A percentile compares a stretch with the other conserved stretches of the same genome.
These are phyloP conservation scores for Calocera viscosa DNA, from an alignment of 768 basidiomycete genomes.

Conservation along the genomic window DNA sequence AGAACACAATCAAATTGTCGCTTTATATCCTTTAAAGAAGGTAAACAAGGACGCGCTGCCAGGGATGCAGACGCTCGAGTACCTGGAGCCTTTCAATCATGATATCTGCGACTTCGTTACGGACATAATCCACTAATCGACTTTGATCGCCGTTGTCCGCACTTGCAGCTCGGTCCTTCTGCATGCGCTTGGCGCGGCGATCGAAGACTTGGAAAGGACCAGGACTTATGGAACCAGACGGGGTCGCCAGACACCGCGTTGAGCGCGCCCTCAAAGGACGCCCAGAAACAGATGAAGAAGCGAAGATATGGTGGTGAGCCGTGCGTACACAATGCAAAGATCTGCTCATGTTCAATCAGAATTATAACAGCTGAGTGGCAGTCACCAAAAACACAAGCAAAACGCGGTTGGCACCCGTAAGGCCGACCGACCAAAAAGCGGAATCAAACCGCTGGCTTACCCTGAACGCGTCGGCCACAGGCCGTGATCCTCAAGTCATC, in stretches of 20 bases:
- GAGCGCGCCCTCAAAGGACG: slow-evolving; percentile 34
- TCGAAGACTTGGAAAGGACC: slow-evolving; percentile 77
- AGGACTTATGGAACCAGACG: slow-evolving; percentile 34
- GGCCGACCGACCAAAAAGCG: too few relatives aligned
- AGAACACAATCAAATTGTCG: slow-evolving; percentile 64
- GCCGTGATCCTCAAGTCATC: too few relatives aligned
- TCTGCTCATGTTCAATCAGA: not conserved
- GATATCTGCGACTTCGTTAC: slow-evolving; percentile 78
- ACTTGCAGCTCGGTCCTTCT: slow-evolving; percentile 61
- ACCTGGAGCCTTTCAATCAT: slow-evolving; percentile 86
- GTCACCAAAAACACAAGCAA: not conserved
- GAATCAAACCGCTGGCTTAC: too few relatives aligned
- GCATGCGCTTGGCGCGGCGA: slow-evolving; percentile 57
- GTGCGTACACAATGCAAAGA: not conserved
- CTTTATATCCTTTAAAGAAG: slow-evolving; percentile 65
- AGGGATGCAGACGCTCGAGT: slow-evolving; percentile 15
- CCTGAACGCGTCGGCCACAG: too few relatives aligned
- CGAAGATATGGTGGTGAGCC: not conserved
- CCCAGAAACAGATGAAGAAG: not conserved
- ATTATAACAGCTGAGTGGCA: not conserved
- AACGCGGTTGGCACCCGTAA: too few relatives aligned
- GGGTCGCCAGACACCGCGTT: slow-evolving; percentile 26
- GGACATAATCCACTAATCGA: slow-evolving; percentile 77
- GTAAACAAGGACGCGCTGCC: slow-evolving; percentile 8
- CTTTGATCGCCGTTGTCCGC: slow-evolving; percentile 48